Conservation (phyloP, 805 yeast species). For the Pichia cephalocereana region DNA sequence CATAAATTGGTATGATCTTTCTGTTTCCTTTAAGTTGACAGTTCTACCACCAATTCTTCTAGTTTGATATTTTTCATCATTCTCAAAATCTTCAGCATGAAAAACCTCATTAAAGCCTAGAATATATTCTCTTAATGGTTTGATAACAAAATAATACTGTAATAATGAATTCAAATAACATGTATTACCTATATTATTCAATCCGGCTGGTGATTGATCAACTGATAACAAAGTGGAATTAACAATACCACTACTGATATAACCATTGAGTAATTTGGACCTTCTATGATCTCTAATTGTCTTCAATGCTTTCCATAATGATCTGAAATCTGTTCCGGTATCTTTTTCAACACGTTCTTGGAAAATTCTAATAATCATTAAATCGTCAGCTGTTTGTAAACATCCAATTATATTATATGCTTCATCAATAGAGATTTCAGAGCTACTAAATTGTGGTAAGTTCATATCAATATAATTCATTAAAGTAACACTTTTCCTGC, state of each 20-base stretch:
- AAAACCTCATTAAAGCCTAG: conserved; percentile 40
- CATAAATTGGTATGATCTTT: conserved; percentile 75
- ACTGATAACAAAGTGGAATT: conserved; percentile 53
- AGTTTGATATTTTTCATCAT: conserved; percentile 25
- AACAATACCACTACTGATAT: conserved; percentile 50
- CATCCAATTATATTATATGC: conserved; percentile 45
- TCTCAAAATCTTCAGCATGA: conserved; percentile 19
- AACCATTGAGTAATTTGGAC: conserved; percentile 48
- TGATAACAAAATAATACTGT: conserved; percentile 82
- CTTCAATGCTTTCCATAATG: conserved; percentile 48
- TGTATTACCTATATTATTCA: conserved; percentile 92
- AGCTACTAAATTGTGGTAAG: conserved; percentile 25
- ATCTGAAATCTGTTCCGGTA: conserved; percentile 40
- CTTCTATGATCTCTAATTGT: conserved; percentile 44
- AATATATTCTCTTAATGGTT: conserved; percentile 66
- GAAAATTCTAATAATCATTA: conserved; percentile 42
- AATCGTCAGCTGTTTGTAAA: conserved; percentile 44
- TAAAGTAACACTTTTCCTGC: conserved; percentile 48
- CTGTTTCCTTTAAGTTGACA: conserved; percentile 70
- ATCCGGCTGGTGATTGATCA: conserved; percentile 79
- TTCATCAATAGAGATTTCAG: conserved; percentile 20
- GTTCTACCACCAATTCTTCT: conserved; percentile 84
- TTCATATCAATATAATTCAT: conserved; percentile 43
- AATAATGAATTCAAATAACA: conserved; percentile 86
- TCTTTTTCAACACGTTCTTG: conserved; percentile 35